A percentile compares a stretch with the other conserved stretches of the same genome.
Evolutionary conservation across 257 asterid genomes (phyloP).

Genomic region (Primulina tabacum): DNA sequence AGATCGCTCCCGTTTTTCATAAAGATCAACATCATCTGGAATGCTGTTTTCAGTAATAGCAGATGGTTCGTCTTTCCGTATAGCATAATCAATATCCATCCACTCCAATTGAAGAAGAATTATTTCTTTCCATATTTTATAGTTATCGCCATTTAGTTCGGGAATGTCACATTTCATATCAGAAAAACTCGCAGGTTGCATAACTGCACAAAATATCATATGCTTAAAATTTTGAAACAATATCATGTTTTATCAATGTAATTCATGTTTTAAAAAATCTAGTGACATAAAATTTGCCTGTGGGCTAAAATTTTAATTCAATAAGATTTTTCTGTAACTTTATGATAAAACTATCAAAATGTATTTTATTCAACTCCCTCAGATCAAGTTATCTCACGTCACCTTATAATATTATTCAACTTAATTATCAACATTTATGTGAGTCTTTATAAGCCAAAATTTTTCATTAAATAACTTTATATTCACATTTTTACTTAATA

Average conservation of each 20-base stretch:
- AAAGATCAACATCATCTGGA: neutral
- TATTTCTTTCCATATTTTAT: neutral
- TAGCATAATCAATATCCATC: conserved; percentile 13
- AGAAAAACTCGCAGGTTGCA: too few species aligned
- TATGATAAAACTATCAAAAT: too few species aligned
- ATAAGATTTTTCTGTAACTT: neutral
- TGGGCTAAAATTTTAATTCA: conserved; percentile 8
- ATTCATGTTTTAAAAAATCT: neutral
- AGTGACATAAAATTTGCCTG: conserved; percentile 4
- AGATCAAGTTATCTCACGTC: too few species aligned
- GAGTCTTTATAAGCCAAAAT: too few species aligned
- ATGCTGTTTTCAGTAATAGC: neutral
- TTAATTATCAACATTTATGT: too few species aligned
- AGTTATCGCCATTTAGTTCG: neutral
- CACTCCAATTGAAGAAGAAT: neutral
- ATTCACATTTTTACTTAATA: too few species aligned
- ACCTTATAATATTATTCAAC: too few species aligned
- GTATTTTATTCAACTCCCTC: too few species aligned
- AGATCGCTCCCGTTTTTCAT: neutral
- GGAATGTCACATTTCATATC: neutral
- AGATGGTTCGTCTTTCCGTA: neutral
- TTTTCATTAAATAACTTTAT: too few species aligned
- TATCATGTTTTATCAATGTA: neutral
- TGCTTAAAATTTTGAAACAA: too few species aligned
- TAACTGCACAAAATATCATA: too few species aligned